Evolutionary conservation across 192 early-diverging fungal genomes (phyloP), one percentile per base, ranked within the genome.

Genomic region (Coemansia reversa): DNA sequence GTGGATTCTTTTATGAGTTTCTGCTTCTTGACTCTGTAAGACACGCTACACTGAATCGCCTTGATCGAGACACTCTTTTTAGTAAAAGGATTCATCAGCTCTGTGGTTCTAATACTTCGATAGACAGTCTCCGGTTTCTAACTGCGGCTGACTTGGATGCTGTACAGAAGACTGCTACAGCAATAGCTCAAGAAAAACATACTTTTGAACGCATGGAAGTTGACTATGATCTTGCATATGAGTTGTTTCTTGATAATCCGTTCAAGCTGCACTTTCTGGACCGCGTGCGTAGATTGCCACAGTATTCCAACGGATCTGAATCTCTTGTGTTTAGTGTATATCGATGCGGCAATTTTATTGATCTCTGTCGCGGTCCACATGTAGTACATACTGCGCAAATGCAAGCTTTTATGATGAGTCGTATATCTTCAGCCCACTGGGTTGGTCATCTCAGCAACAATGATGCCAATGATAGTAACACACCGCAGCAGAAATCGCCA

Each of bases 1-100:
- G 86, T 28, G 92, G 92, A 12, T 93, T 91, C 82, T 92, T 87
- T 65, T 93, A 92, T 81, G 90, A 91, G 62, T 86, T 85, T 57
- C 51, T 91, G 45, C 75, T 93, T 57, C 60, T 86, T 11, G 73
- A 74, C 39, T 23, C 62, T 1, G 30, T 50, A 11, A 58, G 55
- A 18, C 49, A 69, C 4, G 47, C 24, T 0, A 50, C 16, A 0
- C 33, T 63, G 35, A 62, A 71, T 58, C 70, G 63, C n/a, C 47
- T 63, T 12, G 62, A 71, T 25, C 55, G 30, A 11, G 35, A 30
- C 2, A 50, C 42, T 20, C 62, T 62, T 8, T 65, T 64, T 19
- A 42, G 63, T 19, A 61, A 81, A 50, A 52, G 69, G 50, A 74
- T 71, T 51, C 22, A 66, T 35, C 61, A 63, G 30, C 42, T 77